phyloP scores from a whole-genome alignment of 305 asterid species.

The Rubia peregrina region DNA sequence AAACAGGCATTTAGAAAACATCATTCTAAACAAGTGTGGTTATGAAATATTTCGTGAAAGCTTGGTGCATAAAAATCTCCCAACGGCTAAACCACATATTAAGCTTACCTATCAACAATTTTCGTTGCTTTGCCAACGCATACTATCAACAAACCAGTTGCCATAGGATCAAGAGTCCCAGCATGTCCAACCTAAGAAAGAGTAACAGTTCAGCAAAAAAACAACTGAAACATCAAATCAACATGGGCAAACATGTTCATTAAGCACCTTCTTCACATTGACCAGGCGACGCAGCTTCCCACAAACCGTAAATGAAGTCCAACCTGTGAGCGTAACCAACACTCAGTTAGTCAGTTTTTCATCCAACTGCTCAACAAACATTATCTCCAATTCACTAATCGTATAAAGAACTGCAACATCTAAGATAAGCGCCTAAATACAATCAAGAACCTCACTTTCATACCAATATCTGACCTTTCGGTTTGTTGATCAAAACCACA shows the following conservation, averaged over 20 bases:
- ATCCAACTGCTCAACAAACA: neutral
- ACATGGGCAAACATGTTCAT: neutral
- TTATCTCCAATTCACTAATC: neutral
- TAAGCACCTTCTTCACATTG: slow-evolving; percentile 75
- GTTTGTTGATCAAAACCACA: slow-evolving; percentile 80
- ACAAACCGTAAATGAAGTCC: slow-evolving; percentile 98
- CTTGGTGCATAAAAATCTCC: too few species aligned
- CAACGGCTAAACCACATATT: slow-evolving; percentile 1
- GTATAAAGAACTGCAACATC: neutral
- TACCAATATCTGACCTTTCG: slow-evolving; percentile 53
- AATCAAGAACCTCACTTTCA: neutral
- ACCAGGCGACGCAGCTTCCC: slow-evolving; percentile 94
- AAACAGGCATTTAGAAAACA: slow-evolving; percentile 8
- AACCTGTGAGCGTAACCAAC: slow-evolving; percentile 47
- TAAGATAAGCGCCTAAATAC: neutral
- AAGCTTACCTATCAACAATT: slow-evolving; percentile 69
- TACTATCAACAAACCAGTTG: slow-evolving; percentile 87
- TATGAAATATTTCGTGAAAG: too few species aligned
- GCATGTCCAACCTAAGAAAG: slow-evolving; percentile 98
- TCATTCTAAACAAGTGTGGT: neutral
- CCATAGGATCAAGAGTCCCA: slow-evolving; percentile 98
- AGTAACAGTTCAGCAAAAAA: slow-evolving; percentile 20
- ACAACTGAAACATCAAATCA: slow-evolving; percentile 6
- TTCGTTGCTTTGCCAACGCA: slow-evolving; percentile 95
- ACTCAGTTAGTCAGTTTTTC: slow-evolving; percentile 16